These are phyloP conservation scores for Ophiocordyceps camponoti-floridani DNA, from an alignment of 2,329 filamentous ascomycete genomes.

Conservation along the genomic window DNA sequence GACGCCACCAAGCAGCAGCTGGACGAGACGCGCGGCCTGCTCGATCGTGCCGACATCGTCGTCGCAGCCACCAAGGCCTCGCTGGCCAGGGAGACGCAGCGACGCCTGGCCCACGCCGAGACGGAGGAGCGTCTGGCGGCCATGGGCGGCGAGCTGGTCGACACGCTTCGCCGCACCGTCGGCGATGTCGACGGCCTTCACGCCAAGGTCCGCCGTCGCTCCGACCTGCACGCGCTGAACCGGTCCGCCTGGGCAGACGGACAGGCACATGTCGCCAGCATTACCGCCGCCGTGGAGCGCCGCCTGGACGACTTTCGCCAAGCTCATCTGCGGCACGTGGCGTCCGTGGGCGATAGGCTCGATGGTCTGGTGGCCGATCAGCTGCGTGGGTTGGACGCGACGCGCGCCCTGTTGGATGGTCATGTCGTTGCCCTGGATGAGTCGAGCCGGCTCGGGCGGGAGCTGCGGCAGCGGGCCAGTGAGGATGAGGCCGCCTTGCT, in stretches of 20 bases:
- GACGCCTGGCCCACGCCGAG: conserved; percentile 69
- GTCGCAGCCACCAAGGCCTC: conserved; percentile 58
- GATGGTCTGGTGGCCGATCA: conserved; percentile 60
- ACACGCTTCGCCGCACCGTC: conserved; percentile 61
- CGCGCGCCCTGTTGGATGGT: conserved; percentile 51
- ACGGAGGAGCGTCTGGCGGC: conserved; percentile 63
- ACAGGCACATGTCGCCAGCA: conserved; percentile 55
- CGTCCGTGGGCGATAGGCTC: conserved; percentile 52
- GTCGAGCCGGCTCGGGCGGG: conserved; percentile 49
- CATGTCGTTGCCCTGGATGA: conserved; percentile 50
- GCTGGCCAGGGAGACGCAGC: conserved; percentile 59
- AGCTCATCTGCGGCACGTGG: conserved; percentile 56
- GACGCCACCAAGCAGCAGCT: conserved; percentile 56
- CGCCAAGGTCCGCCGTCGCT: conserved; percentile 72
- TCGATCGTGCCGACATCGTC: conserved; percentile 78
- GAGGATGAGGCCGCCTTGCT: conserved; percentile 82
- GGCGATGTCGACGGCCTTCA: conserved; percentile 65
- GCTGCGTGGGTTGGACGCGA: conserved; percentile 49
- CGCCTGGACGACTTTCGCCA: conserved; percentile 55
- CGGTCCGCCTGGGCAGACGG: conserved; percentile 61
- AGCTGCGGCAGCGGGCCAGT: conserved; percentile 50
- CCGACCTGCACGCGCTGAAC: conserved; percentile 67
- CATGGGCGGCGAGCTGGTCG: conserved; percentile 60
- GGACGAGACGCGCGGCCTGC: conserved; percentile 61
- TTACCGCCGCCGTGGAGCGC: conserved; percentile 60